phyloP scores from a whole-genome alignment of 805 yeast genomes.

The Alloascoidea africana region DNA sequence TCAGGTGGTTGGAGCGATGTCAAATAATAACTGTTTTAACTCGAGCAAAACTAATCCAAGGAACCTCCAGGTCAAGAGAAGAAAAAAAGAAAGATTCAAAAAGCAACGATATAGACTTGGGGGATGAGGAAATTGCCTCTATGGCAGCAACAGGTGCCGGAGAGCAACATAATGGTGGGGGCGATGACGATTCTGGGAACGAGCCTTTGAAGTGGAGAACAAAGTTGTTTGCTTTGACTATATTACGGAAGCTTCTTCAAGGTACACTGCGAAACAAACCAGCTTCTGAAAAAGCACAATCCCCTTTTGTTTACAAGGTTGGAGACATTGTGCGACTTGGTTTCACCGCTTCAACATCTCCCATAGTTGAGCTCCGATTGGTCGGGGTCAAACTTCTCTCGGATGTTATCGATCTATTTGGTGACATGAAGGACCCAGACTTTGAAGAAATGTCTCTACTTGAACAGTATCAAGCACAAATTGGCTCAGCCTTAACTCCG shows the following conservation, averaged over 20 bases:
- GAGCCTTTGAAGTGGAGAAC: conserved; percentile 29
- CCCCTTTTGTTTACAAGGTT: conserved; percentile 13
- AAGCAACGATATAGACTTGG: conserved; percentile 12
- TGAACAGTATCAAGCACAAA: conserved; percentile 92
- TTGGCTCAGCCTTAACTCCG: conserved; percentile 78
- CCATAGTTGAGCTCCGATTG: conserved; percentile 41
- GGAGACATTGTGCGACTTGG: conserved; percentile 63
- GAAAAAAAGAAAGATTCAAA: background rate
- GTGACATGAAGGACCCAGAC: conserved; percentile 52
- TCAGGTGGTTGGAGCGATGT: conserved; percentile 43
- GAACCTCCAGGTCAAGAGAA: too few relatives aligned
- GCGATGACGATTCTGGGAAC: conserved; percentile 9
- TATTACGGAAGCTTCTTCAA: conserved; percentile 16
- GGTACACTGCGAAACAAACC: conserved; percentile 10
- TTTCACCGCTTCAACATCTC: conserved; percentile 68
- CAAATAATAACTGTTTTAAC: conserved; percentile 32
- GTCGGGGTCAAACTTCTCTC: conserved; percentile 56
- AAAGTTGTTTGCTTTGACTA: conserved; percentile 20
- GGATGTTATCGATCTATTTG: conserved; percentile 42
- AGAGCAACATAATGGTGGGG: conserved; percentile 7
- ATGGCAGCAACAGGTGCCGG: conserved; percentile 16
- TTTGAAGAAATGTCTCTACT: conserved; percentile 56
- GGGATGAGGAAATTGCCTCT: conserved; percentile 32
- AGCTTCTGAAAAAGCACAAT: conserved; percentile 8
- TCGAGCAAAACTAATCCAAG: conserved; percentile 25